Base-by-base conservation (phyloP, 2,329 filamentous ascomycete species). In the Aureobasidium sp. region DNA sequence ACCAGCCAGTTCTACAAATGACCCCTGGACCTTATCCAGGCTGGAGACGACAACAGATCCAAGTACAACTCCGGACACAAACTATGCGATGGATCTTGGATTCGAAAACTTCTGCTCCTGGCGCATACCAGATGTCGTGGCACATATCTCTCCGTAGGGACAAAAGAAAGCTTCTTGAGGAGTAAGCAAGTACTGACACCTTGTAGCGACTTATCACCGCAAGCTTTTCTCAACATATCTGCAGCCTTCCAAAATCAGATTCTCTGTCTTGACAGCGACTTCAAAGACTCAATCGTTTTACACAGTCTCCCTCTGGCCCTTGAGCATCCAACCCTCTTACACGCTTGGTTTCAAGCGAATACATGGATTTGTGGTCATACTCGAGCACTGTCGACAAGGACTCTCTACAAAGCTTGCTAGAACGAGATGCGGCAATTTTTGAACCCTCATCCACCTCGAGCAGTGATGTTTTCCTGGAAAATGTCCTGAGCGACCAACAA, bases 211-310 rank as follows among this genome's bases (percentile, higher is more conserved):
- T 27, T 67, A 9, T 63, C 60, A 15, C 54, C 62, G 12, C 47
- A 63, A 22, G 42, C 24, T 1, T 45, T 66, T 17, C 33, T 63
- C 14, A 54, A 58, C 27, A 65, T 65, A 17, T 40, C 63, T 3
- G 35, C 60, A 3, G 61, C 62, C 17, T 67, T 66, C 37, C 61
- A 68, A 27, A 52, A 62, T 9, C 53, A 45, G 24, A 44, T 67
- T 12, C 37, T 68, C 7, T 63, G 64, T 53, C 57, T 60, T 9
- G 52, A 64, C 39, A 45, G 45, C 9, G 60, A 58, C 5, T 62
- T 63, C 45, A 60, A 64, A 24, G 48, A 61, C 9, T 64, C 65
- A 6, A 56, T 66, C 17, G 45, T 67, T 22, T 37, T 60, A 12
- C 22, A 60, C 5, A 62, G 61, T 17, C 52, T 68, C 19, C 63